Conservation (phyloP, 2,329 filamentous ascomycete genomes). For the Sclerotiophoma versabilis region DNA sequence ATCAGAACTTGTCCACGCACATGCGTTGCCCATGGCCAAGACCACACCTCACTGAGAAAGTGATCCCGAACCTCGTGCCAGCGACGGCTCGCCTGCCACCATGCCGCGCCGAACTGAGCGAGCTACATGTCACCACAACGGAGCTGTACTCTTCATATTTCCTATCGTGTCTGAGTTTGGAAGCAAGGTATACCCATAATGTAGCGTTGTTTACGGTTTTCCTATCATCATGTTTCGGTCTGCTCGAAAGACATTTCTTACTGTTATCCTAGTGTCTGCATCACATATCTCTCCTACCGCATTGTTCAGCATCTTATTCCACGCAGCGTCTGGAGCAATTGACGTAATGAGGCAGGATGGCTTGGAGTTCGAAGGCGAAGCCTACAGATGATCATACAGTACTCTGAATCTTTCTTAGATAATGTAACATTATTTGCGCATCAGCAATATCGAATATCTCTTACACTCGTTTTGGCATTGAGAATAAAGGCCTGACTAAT, state of each 20-base stretch:
- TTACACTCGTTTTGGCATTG: background rate
- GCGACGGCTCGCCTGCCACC: constrained; percentile 7
- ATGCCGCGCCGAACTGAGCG: constrained; percentile 25
- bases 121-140: constrained; percentile 49
- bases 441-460: background rate
- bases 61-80: constrained; percentile 49
- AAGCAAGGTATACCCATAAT: constrained; percentile 47
- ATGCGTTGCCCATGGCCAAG: background rate
- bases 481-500: constrained; percentile 1
- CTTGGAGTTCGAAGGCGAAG: constrained; percentile 17
- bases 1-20: background rate
- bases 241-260: constrained; percentile 10
- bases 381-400: constrained; percentile 20
- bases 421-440: constrained; percentile 16
- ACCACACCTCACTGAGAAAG: constrained; percentile 45
- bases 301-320: constrained; percentile 5
- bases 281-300: constrained; percentile 4
- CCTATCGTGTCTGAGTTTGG: constrained; percentile 31
- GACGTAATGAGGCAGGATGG: constrained; percentile 26
- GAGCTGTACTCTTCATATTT: constrained; percentile 32
- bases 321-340: constrained; percentile 17
- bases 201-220: constrained; percentile 36
- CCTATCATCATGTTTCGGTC: constrained; percentile 12
- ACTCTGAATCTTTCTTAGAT: constrained; percentile 10
- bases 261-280: constrained; percentile 15